These are phyloP conservation scores for Erythrophleum fordii DNA, from an alignment of 306 rosid species.

Conservation along the genomic window DNA sequence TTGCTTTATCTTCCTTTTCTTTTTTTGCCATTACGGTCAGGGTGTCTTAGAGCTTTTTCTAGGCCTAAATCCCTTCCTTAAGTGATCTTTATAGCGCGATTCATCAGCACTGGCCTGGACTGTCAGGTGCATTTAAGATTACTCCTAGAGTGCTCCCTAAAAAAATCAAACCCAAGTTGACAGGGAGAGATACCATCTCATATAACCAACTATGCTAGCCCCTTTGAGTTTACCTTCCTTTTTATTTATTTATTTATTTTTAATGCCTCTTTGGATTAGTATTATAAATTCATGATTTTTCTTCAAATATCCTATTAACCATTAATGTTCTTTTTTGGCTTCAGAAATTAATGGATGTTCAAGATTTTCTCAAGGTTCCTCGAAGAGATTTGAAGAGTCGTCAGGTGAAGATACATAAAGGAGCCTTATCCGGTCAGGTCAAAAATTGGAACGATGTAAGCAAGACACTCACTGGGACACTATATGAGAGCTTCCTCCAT, in stretches of 20 bases:
- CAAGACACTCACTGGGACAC: conserved; percentile 70
- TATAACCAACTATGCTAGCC: too few species aligned
- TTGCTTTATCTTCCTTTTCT: not conserved
- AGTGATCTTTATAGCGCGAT: too few species aligned
- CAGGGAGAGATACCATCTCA: too few species aligned
- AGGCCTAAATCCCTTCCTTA: too few species aligned
- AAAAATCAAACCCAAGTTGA: not conserved
- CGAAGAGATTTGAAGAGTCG: conserved; percentile 70
- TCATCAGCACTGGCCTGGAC: too few species aligned
- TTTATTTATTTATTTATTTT: too few species aligned
- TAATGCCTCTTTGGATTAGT: not conserved
- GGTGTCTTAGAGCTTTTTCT: too few species aligned
- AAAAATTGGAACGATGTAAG: conserved; percentile 74
- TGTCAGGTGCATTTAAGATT: too few species aligned
- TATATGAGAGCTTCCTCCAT: conserved; percentile 60
- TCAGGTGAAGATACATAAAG: conserved; percentile 97
- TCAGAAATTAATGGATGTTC: conserved; percentile 81
- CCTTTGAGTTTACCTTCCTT: too few species aligned
- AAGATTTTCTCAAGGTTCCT: conserved; percentile 89
- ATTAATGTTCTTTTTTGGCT: conserved; percentile 26
- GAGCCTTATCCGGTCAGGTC: conserved; percentile 67
- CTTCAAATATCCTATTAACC: not conserved
- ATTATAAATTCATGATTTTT: not conserved
- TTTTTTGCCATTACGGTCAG: too few species aligned
- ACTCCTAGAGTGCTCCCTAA: not conserved